Evolutionary conservation across 306 rosid species (phyloP).

Genomic region (Acmispon strigosus): DNA sequence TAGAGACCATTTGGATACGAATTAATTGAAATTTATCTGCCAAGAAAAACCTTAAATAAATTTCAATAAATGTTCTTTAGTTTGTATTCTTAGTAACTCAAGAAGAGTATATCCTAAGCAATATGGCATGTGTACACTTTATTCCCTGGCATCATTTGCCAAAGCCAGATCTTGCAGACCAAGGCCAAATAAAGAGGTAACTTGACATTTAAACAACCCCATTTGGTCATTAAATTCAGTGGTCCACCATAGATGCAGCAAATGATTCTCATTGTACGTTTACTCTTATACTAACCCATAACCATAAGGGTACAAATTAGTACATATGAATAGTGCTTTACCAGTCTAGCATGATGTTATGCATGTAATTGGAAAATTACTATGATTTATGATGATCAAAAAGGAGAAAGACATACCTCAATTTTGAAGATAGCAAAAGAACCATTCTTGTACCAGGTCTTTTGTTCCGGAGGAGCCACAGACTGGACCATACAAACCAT

Average conservation of each 20-base stretch:
- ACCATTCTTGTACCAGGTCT: slow-evolving; percentile 76
- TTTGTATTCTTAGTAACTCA: background rate
- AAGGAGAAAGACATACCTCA: slow-evolving; percentile 37
- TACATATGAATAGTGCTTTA: background rate
- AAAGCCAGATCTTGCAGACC: slow-evolving; percentile 1
- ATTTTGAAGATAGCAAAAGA: slow-evolving; percentile 77
- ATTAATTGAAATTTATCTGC: too few relatives aligned
- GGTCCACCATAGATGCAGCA: slow-evolving; percentile 11
- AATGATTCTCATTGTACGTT: background rate
- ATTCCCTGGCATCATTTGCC: background rate
- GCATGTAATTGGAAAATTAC: background rate
- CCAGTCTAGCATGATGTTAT: background rate
- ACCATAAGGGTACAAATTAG: background rate
- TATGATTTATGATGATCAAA: background rate
- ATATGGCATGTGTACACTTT: background rate
- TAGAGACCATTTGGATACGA: too few relatives aligned
- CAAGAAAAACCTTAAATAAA: too few relatives aligned
- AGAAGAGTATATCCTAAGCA: slow-evolving; percentile 22
- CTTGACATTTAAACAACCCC: slow-evolving; percentile 8
- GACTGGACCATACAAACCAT: slow-evolving; percentile 95
- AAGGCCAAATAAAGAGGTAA: slow-evolving; percentile 1
- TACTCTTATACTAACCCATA: background rate
- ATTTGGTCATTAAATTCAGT: background rate
- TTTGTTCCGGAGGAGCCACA: slow-evolving; percentile 50
- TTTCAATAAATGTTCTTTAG: too few relatives aligned